A percentile compares a stretch with the other conserved stretches of the same genome.
These are phyloP conservation scores for Mortierella polycephala DNA, from an alignment of 371 early-diverging fungal species.

Conservation along the genomic window DNA sequence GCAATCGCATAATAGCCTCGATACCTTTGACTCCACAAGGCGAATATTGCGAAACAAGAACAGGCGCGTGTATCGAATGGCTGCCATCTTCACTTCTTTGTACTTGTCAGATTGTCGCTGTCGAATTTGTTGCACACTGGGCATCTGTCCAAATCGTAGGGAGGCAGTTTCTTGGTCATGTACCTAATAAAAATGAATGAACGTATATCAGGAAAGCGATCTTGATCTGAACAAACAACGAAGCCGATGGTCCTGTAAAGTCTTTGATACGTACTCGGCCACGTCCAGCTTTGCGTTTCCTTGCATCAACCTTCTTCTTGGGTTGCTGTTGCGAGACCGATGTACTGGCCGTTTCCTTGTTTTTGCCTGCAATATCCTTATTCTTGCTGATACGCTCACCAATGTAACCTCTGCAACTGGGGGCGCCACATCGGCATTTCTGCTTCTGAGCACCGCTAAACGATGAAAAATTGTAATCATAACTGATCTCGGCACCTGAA, in stretches of 20 bases:
- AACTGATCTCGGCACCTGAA: slow-evolving; percentile 81
- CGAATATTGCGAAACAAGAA: slow-evolving; percentile 53
- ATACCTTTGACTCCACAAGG: slow-evolving; percentile 42
- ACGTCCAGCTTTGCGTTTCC: slow-evolving; percentile 43
- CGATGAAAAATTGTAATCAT: slow-evolving; percentile 87
- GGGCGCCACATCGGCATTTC: slow-evolving; percentile 78
- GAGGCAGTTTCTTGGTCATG: slow-evolving; percentile 26
- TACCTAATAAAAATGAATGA: slow-evolving; percentile 6
- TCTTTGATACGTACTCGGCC: slow-evolving; percentile 18
- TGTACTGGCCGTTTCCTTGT: not conserved
- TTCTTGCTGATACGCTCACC: slow-evolving; percentile 55
- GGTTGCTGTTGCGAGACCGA: slow-evolving; percentile 7
- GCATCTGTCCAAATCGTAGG: slow-evolving; percentile 35
- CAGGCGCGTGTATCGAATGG: slow-evolving; percentile 42
- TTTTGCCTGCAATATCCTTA: slow-evolving; percentile 11
- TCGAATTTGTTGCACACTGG: slow-evolving; percentile 38
- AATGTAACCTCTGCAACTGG: slow-evolving; percentile 77
- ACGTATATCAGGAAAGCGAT: not conserved
- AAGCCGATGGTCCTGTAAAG: not conserved
- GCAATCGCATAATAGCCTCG: not conserved
- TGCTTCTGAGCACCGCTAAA: slow-evolving; percentile 74
- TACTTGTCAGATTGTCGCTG: slow-evolving; percentile 46
- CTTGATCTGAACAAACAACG: too few relatives aligned
- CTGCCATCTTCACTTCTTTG: slow-evolving; percentile 44
- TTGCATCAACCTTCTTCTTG: slow-evolving; percentile 21